Conservation (phyloP, 2,329 filamentous ascomycete genomes). For the Hypomyces rosellus region DNA sequence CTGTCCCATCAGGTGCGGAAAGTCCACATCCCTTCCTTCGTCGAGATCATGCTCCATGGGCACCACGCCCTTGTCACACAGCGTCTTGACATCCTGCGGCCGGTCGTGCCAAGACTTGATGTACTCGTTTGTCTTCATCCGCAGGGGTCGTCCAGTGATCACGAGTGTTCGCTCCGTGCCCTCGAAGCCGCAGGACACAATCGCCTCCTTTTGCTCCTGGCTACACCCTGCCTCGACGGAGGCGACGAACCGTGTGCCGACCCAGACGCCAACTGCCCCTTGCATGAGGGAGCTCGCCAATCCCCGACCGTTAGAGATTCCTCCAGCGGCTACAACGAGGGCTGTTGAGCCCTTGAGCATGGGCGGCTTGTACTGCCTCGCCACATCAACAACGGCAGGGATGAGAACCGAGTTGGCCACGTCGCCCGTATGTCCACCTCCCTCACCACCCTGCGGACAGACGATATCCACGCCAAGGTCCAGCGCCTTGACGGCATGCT, state of each 20-base stretch:
- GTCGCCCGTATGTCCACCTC: slow-evolving; percentile 87
- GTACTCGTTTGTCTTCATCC: slow-evolving; percentile 78
- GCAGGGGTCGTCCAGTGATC: slow-evolving; percentile 71
- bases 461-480: slow-evolving; percentile 84
- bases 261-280: slow-evolving; percentile 85
- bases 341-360: slow-evolving; percentile 63
- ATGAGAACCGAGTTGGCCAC: slow-evolving; percentile 82
- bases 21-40: slow-evolving; percentile 72
- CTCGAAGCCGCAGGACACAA: slow-evolving; percentile 70
- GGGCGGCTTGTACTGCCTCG: slow-evolving; percentile 61
- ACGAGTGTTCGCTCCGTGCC: slow-evolving; percentile 81
- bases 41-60: slow-evolving; percentile 81
- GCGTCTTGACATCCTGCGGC: slow-evolving; percentile 65
- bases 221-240: slow-evolving; percentile 74
- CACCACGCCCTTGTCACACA: slow-evolving; percentile 71
- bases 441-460: slow-evolving; percentile 88
- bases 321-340: slow-evolving; percentile 83
- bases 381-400: slow-evolving; percentile 81
- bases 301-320: slow-evolving; percentile 74
- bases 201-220: slow-evolving; percentile 74
- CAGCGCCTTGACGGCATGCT: slow-evolving; percentile 83
- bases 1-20: slow-evolving; percentile 90
- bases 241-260: slow-evolving; percentile 88
- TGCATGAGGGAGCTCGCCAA: slow-evolving; percentile 80
- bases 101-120: slow-evolving; percentile 72